Evolutionary conservation across 192 early-diverging fungal genomes (phyloP), one percentile per base, ranked within the genome.

Genomic region (Coemansia sp.): DNA sequence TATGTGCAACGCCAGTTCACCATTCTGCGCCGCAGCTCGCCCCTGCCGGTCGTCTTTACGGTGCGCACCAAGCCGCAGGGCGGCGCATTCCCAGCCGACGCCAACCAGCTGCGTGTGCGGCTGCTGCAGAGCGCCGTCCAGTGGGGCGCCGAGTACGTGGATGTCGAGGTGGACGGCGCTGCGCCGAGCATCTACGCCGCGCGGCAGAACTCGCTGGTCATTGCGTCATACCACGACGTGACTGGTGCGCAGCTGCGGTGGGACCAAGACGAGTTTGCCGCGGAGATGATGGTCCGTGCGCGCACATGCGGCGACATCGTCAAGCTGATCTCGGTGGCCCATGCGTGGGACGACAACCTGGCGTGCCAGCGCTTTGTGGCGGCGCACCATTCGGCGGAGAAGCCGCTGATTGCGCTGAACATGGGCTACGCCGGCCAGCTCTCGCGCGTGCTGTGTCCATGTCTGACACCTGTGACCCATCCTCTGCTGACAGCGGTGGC

Each of bases 61-160:
- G 94, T 99, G 17, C 85, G 97, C 37, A 93, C 95, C 2, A 70
- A 77, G 57, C 81, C 84, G 25, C 97, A 99, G 78, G 95, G 91
- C 47, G 96, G 96, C 29, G 84, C 83, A 6, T 99, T 91, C 81
- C 84, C 88, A 8, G 61, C 72, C 2, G 86, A 87, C 27, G 76
- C 82, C 10, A 84, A 84, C 17, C 64, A 81, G 34, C 72, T 86
- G 30, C 84, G 81, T 15, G 83, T 91, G 84, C 77, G 74, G 6
- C 75, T 98, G 15, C 66, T 97, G 38, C 57, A 69, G 13, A 70
- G 80, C 45, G 96, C 89, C 22, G 40, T 91, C 23, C 81, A 84
- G 50, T 94, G 93, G 92, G 96, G 94, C 25, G 91, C 92, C 70
- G 96, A 98, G 77, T 96, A 92, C 66, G 73, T 99, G 28, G 97